Conservation (phyloP, 441 rosid genomes). For the Populus hybrid region DNA sequence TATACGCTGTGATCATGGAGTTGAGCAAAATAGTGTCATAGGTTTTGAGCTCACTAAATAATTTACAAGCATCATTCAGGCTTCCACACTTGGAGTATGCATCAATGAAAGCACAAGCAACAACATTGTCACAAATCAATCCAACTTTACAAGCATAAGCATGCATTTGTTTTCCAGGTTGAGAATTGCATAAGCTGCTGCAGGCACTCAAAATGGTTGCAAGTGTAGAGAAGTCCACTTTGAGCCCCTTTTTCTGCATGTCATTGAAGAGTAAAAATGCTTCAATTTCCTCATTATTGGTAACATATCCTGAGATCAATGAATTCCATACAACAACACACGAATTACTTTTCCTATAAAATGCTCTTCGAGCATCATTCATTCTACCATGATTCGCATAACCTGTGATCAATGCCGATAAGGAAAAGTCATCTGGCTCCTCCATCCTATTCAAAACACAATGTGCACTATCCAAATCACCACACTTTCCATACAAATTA, state of each 20-base stretch:
- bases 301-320: slow-evolving; percentile 65
- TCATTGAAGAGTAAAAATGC: slow-evolving; percentile 49
- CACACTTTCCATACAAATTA: slow-evolving; percentile 67
- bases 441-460: slow-evolving; percentile 40
- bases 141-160: slow-evolving; percentile 54
- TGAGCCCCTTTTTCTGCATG: slow-evolving; percentile 48
- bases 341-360: slow-evolving; percentile 33
- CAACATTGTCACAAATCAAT: slow-evolving; percentile 36
- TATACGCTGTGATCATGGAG: slow-evolving; percentile 68
- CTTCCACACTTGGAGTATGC: slow-evolving; percentile 62
- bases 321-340: slow-evolving; percentile 72
- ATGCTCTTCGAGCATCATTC: slow-evolving; percentile 51
- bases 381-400: slow-evolving; percentile 61
- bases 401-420: slow-evolving; percentile 74
- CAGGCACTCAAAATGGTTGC: slow-evolving; percentile 54
- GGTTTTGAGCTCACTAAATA: slow-evolving; percentile 53
- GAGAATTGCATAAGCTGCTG: slow-evolving; percentile 29
- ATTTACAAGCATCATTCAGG: slow-evolving; percentile 59
- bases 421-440: slow-evolving; percentile 62
- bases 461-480: slow-evolving; percentile 55
- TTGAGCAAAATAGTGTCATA: slow-evolving; percentile 73
- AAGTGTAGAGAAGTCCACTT: slow-evolving; percentile 50
- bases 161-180: slow-evolving; percentile 53
- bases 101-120: slow-evolving; percentile 59
- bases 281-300: slow-evolving; percentile 47